Evolutionary conservation across 371 early-diverging fungal species (phyloP).

Genomic region (Actinomucor elegans): DNA sequence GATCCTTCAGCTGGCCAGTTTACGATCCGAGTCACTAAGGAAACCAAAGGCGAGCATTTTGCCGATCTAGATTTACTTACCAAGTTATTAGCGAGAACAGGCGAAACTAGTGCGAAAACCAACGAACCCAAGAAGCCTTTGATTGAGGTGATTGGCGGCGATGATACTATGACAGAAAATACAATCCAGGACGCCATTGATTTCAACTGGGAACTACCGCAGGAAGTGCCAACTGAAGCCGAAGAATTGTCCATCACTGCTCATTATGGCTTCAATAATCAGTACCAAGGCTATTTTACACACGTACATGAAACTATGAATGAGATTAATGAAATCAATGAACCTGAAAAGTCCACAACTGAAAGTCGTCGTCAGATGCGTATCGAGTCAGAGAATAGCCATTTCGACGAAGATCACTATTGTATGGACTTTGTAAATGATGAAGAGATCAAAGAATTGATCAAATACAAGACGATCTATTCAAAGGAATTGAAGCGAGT

Average conservation of each 20-base stretch:
- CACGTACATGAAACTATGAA: conserved; percentile 81
- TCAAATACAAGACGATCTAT: conserved; percentile 74
- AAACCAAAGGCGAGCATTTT: conserved; percentile 77
- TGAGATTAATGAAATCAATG: conserved; percentile 78
- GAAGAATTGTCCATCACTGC: conserved; percentile 27
- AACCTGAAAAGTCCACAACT: conserved; percentile 72
- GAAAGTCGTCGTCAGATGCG: conserved; percentile 65
- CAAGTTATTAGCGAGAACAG: conserved; percentile 71
- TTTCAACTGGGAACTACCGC: conserved; percentile 88
- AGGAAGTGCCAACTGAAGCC: conserved; percentile 49
- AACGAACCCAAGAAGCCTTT: conserved; percentile 45
- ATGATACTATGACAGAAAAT: conserved; percentile 5
- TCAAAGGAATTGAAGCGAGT: conserved; percentile 57
- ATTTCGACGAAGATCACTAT: conserved; percentile 92
- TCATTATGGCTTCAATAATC: conserved; percentile 86
- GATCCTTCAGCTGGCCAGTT: conserved; percentile 82
- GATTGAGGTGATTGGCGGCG: conserved; percentile 68
- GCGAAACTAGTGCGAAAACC: conserved; percentile 36
- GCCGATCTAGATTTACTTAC: conserved; percentile 86
- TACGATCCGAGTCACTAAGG: conserved; percentile 75
- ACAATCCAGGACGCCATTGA: conserved; percentile 53
- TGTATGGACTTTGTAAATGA: conserved; percentile 71
- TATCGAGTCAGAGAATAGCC: conserved; percentile 67
- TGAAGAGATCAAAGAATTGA: conserved; percentile 72
- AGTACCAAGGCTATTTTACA: conserved; percentile 75